These are phyloP conservation scores for Rhizopogon vulgaris DNA, from an alignment of 768 basidiomycete genomes.

Conservation along the genomic window DNA sequence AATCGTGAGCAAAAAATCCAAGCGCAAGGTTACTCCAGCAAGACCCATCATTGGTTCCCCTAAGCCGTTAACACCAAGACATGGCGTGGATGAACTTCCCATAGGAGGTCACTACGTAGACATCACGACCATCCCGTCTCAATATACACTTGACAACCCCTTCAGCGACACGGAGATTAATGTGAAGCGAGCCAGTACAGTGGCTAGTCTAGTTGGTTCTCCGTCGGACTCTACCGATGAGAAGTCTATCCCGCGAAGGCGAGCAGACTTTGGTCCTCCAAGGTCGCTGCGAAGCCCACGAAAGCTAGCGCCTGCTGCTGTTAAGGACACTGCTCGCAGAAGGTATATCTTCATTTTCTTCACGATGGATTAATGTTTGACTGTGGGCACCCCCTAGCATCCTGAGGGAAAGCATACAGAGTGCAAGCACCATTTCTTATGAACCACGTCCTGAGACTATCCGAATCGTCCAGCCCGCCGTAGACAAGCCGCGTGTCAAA, in stretches of 20 bases:
- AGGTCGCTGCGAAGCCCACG: slow-evolving; percentile 35
- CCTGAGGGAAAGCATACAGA: slow-evolving; percentile 49
- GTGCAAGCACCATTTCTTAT: slow-evolving; percentile 31
- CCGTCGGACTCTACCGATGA: slow-evolving; percentile 62
- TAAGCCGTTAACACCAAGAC: slow-evolving; percentile 28
- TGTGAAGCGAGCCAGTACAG: slow-evolving; percentile 31
- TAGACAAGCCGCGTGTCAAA: slow-evolving; percentile 53
- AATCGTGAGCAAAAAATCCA: slow-evolving; percentile 60
- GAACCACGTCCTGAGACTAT: slow-evolving; percentile 27
- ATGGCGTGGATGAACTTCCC: slow-evolving; percentile 14
- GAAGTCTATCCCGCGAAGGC: slow-evolving; percentile 59
- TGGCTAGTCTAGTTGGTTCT: slow-evolving; percentile 44
- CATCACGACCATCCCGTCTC: slow-evolving; percentile 14
- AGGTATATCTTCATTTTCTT: slow-evolving; percentile 25
- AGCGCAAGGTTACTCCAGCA: slow-evolving; percentile 29
- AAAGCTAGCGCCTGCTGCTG: slow-evolving; percentile 13
- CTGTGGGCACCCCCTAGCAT: slow-evolving; percentile 33
- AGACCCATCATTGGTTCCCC: slow-evolving; percentile 59
- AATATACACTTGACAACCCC: slow-evolving; percentile 26
- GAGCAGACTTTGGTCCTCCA: slow-evolving; percentile 66
- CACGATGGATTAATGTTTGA: slow-evolving; percentile 29
- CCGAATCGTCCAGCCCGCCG: slow-evolving; percentile 14
- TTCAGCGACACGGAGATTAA: slow-evolving; percentile 33
- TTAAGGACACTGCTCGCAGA: slow-evolving; percentile 17
- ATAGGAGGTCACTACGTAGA: slow-evolving; percentile 30